These are phyloP conservation scores for Salvia sclarea DNA, from an alignment of 305 asterid species.

Conservation along the genomic window DNA sequence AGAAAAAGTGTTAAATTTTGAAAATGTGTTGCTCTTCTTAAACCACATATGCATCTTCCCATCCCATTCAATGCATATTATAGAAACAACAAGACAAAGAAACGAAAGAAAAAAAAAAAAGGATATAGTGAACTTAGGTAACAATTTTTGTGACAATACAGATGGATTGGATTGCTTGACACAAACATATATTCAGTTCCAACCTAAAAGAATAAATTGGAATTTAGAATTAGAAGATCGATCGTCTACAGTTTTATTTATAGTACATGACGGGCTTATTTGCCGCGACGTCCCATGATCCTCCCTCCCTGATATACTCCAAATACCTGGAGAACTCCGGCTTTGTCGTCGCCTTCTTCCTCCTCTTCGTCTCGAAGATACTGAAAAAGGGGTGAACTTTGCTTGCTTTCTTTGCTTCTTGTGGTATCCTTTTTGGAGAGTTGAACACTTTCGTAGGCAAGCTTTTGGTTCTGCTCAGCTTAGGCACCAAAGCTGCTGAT, in stretches of 20 bases:
- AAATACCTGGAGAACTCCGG: slow-evolving; percentile 81
- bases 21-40: not conserved
- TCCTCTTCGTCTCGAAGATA: slow-evolving; percentile 45
- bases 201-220: not conserved
- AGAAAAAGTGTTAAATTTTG: not conserved
- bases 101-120: not conserved
- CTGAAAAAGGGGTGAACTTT: slow-evolving; percentile 76
- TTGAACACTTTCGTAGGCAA: slow-evolving; percentile 39
- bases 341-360: slow-evolving; percentile 64
- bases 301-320: slow-evolving; percentile 76
- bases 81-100: not conserved
- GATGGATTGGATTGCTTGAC: no score
- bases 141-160: not conserved
- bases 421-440: slow-evolving; percentile 25
- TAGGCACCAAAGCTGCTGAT: slow-evolving; percentile 19
- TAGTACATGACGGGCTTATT: slow-evolving; percentile 20
- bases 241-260: slow-evolving; percentile 15
- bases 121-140: not conserved
- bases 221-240: not conserved
- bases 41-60: not conserved
- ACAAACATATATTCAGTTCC: no score
- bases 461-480: slow-evolving; percentile 49
- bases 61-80: not conserved
- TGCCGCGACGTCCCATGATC: slow-evolving; percentile 22
- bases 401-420: slow-evolving; percentile 55